Evolutionary conservation across 495 filamentous ascomycete genomes (phyloP).

Genomic region (Neurospora sp.): DNA sequence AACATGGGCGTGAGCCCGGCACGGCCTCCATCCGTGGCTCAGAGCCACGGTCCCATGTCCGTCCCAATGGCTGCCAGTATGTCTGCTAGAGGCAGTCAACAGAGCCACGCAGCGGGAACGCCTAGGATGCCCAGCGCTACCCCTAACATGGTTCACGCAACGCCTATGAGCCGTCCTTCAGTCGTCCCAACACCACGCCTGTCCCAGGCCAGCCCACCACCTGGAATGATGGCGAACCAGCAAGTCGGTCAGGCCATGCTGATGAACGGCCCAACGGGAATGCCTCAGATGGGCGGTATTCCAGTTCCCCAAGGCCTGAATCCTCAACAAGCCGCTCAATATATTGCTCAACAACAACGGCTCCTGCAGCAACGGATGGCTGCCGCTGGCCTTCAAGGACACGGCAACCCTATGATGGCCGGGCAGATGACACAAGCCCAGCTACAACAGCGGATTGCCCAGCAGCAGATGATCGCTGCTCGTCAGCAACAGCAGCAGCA

Average conservation of each 20-base stretch:
- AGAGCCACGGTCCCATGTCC: slow-evolving; percentile 55
- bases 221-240: slow-evolving; percentile 45
- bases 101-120: slow-evolving; percentile 65
- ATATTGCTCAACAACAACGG: slow-evolving; percentile 48
- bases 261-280: slow-evolving; percentile 32
- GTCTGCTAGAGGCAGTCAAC: slow-evolving; percentile 70
- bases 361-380: slow-evolving; percentile 36
- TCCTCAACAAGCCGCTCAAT: slow-evolving; percentile 12
- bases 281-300: slow-evolving; percentile 24
- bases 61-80: slow-evolving; percentile 59
- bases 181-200: slow-evolving; percentile 63
- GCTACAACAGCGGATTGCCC: slow-evolving; percentile 29
- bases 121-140: slow-evolving; percentile 73
- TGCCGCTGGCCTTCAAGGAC: slow-evolving; percentile 17
- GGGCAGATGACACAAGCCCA: slow-evolving; percentile 17
- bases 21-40: slow-evolving; percentile 65
- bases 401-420: slow-evolving; percentile 29
- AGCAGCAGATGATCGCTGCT: slow-evolving; percentile 19
- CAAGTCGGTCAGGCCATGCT: slow-evolving; percentile 42
- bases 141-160: slow-evolving; percentile 65
- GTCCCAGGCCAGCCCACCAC: slow-evolving; percentile 58
- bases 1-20: slow-evolving; percentile 70
- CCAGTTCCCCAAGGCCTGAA: slow-evolving; percentile 6
- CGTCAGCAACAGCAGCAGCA: slow-evolving; percentile 11
- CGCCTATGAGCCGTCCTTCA: slow-evolving; percentile 54